phyloP scores from a whole-genome alignment of 2,329 filamentous ascomycete species.

The Macroventuria anomochaeta region DNA sequence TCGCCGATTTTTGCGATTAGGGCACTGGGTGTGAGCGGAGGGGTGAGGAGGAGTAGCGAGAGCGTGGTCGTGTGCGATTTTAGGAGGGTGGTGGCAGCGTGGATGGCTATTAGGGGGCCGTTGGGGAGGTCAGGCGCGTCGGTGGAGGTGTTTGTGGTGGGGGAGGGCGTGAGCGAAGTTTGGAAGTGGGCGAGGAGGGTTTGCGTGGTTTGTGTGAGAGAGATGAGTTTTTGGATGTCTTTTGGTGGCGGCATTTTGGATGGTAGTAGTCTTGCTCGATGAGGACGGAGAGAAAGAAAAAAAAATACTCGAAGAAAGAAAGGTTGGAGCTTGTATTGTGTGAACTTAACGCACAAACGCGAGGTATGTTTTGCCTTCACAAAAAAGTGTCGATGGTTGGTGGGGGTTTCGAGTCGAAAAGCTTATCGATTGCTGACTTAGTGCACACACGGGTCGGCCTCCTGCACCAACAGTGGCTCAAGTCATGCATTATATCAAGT shows the following conservation, averaged over 20 bases:
- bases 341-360: neutral
- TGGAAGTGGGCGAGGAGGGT: slow-evolving; percentile 46
- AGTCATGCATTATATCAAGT: too few species aligned
- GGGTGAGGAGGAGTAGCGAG: slow-evolving; percentile 83
- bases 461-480: too few species aligned
- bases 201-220: slow-evolving; percentile 46
- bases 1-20: slow-evolving; percentile 73
- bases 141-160: slow-evolving; percentile 3
- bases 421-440: slow-evolving; percentile 19
- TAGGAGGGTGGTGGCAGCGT: slow-evolving; percentile 74
- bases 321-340: neutral
- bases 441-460: too few species aligned
- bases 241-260: slow-evolving; percentile 21
- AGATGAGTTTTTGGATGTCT: slow-evolving; percentile 40
- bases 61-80: slow-evolving; percentile 86
- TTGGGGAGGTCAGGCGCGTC: slow-evolving; percentile 31
- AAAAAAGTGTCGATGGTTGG: slow-evolving; percentile 9
- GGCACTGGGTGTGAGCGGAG: slow-evolving; percentile 83
- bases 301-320: neutral
- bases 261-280: too few species aligned
- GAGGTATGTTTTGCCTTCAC: neutral
- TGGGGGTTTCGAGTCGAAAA: slow-evolving; percentile 5
- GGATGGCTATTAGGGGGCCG: slow-evolving; percentile 68
- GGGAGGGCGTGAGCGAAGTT: slow-evolving; percentile 40
- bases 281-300: too few species aligned